Base-by-base conservation (phyloP, 2,329 filamentous ascomycete genomes). In the Bipolaris bicolor region DNA sequence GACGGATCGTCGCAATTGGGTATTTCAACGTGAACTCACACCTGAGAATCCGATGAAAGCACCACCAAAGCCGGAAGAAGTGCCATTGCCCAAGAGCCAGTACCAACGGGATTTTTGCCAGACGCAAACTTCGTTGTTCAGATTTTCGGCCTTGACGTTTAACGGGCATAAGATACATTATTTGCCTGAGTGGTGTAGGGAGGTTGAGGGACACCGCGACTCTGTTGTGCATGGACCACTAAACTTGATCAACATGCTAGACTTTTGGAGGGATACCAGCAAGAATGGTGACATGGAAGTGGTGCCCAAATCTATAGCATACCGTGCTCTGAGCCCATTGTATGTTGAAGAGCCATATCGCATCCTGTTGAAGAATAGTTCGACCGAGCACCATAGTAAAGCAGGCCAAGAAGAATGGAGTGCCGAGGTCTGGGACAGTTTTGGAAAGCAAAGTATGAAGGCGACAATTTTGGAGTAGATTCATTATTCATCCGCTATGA, bases 141-240 rank as follows among this genome's bases (percentile, higher is more conserved):
- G 94, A 53, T 99, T 96, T 81, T 94, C 90, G 16, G 93, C 93
- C 6, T 83, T 99, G 44, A 94, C 91, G 1, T 95, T 92, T 80
- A 99, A 99, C 76, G 92, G 91, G 1, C 95, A 99, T 76, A 83
- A 85, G 22, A 98, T 99, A 66, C 95, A 99, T 76, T 83, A 96
- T 20, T 90, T 97, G 71, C 84, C 83, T 0, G 73, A 83, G 48
- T 96, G 91, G 79, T 89, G 88, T 55, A 83, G 83, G 26, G 78
- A 85, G 10, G 80, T 88, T 4, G 95, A 98, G 76, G 90, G 90
- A 3, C 88, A 96, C 74, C 83, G 83, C 2, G 84, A 87, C 59
- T 80, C 91, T 24, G 83, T 99, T 7, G 90, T 98, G 51, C 95
- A 98, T 70, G 95, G 95, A 0, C 94, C 95, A 0, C 79, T 99